Conservation (phyloP, 73 alveolate species). For the Paramecium primaurelia region DNA sequence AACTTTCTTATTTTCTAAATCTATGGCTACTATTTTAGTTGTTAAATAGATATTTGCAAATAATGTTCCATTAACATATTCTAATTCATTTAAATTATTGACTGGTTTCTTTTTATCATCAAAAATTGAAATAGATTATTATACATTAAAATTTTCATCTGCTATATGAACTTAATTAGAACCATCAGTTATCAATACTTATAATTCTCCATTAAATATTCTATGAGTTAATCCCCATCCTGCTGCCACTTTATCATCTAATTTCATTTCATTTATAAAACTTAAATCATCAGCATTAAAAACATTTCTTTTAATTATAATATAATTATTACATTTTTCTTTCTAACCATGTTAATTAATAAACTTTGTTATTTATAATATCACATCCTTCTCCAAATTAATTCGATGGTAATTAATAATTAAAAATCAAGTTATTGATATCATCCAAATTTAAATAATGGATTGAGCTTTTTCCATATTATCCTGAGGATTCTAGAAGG, state of each 20-base stretch:
- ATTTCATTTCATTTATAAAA: not conserved
- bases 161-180: not conserved
- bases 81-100: not conserved
- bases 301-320: not conserved
- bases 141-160: not conserved
- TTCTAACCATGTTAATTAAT: conserved; percentile 40
- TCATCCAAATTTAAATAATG: conserved; percentile 20
- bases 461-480: conserved; percentile 19
- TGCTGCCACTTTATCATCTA: not conserved
- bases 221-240: conserved; percentile 52
- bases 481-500: conserved; percentile 14
- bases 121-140: not conserved
- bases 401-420: not conserved
- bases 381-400: conserved; percentile 49
- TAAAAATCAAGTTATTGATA: not conserved
- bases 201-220: not conserved
- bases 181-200: conserved; percentile 36
- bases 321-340: conserved; percentile 9
- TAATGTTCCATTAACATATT: conserved; percentile 35
- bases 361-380: conserved; percentile 4
- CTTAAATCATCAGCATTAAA: not conserved
- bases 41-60: conserved; percentile 34
- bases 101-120: not conserved
- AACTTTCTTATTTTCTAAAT: not conserved
- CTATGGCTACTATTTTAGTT: not conserved